A percentile compares a stretch with the other conserved stretches of the same genome.
Conservation (phyloP, 2,329 filamentous ascomycete genomes). For the Neopestalotiopsis rosae region DNA sequence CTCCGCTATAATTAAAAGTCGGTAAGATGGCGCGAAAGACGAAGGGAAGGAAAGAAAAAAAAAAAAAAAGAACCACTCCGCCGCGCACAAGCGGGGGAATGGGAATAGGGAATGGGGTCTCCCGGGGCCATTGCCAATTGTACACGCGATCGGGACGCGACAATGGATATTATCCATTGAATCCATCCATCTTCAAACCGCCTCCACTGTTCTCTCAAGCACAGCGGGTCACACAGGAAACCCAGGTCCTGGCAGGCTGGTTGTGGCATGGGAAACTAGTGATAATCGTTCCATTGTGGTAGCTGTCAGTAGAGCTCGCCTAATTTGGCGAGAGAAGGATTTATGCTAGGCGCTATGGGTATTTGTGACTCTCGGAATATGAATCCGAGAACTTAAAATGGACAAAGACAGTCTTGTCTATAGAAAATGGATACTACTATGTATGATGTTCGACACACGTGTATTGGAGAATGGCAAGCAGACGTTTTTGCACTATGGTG, state of each 20-base stretch:
- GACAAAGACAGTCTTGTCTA: too few relatives aligned
- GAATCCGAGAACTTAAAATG: too few relatives aligned
- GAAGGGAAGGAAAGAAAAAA: not conserved
- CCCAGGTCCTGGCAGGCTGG: not conserved
- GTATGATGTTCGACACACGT: too few relatives aligned
- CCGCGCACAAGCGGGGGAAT: too few relatives aligned
- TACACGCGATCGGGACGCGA: not conserved
- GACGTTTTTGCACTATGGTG: too few relatives aligned
- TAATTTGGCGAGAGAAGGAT: not conserved
- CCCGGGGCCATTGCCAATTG: not conserved
- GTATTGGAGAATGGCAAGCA: too few relatives aligned
- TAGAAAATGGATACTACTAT: too few relatives aligned
- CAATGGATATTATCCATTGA: not conserved
- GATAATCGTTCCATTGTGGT: not conserved
- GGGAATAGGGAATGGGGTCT: not conserved
- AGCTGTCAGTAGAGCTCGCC: not conserved
- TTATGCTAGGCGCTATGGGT: too few relatives aligned
- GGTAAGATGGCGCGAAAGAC: not conserved
- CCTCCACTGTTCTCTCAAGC: not conserved
- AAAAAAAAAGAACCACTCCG: not conserved
- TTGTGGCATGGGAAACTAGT: not conserved
- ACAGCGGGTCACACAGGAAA: not conserved
- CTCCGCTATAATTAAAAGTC: not conserved
- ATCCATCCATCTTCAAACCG: too few relatives aligned
- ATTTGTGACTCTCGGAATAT: too few relatives aligned